A percentile compares a stretch with the other conserved stretches of the same genome.
phyloP scores from a whole-genome alignment of 169 alveolate genomes.

The Babesia microti region DNA sequence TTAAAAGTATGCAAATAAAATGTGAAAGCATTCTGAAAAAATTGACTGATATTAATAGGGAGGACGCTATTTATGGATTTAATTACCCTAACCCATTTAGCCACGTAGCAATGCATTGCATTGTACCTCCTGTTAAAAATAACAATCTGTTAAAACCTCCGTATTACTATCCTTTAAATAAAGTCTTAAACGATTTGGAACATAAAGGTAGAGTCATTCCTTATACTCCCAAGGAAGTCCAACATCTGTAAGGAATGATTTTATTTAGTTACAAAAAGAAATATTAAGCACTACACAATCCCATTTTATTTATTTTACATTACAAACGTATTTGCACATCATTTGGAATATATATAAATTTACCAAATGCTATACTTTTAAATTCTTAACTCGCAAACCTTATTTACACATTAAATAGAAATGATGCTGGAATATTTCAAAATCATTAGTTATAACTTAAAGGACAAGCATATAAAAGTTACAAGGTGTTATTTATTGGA shows the following conservation, averaged over 20 bases:
- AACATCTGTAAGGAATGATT: conserved; percentile 13
- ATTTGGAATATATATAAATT: too few relatives aligned
- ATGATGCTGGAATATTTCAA: too few relatives aligned
- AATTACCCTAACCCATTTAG: conserved; percentile 36
- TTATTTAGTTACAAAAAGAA: too few relatives aligned
- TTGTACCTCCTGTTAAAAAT: conserved; percentile 34
- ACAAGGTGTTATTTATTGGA: too few relatives aligned
- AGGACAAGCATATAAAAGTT: too few relatives aligned
- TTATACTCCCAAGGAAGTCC: conserved; percentile 27
- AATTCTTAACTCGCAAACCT: too few relatives aligned
- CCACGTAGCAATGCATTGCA: conserved; percentile 47
- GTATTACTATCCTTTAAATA: conserved; percentile 40
- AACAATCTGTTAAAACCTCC: conserved; percentile 40
- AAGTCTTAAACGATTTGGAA: conserved; percentile 35
- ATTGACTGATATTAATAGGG: not conserved
- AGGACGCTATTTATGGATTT: conserved; percentile 24
- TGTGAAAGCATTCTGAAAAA: conserved; percentile 5
- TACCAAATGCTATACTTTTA: too few relatives aligned
- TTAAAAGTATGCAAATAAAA: conserved; percentile 15
- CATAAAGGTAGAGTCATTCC: conserved; percentile 19
- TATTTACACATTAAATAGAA: too few relatives aligned
- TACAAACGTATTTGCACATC: too few relatives aligned
- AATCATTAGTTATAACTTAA: too few relatives aligned
- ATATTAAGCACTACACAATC: too few relatives aligned
- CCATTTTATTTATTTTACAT: too few relatives aligned